These are phyloP conservation scores for Nakazawaea siamensis DNA, from an alignment of 805 yeast species.

Conservation along the genomic window DNA sequence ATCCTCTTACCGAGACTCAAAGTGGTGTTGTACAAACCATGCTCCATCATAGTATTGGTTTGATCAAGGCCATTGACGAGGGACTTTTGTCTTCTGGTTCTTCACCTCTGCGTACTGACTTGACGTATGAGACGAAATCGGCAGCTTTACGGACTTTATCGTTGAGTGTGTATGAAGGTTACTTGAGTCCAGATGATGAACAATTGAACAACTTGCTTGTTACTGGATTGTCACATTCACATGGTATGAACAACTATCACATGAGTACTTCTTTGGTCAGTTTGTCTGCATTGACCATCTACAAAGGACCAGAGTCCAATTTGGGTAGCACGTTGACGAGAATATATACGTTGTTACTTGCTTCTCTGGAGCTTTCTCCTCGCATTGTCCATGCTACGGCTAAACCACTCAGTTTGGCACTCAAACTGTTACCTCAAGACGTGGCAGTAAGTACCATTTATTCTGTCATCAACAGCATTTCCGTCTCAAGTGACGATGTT, in stretches of 20 bases:
- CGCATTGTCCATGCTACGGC: constrained; percentile 46
- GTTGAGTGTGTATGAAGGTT: constrained; percentile 5
- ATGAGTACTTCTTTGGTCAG: constrained; percentile 6
- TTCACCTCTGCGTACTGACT: constrained; percentile 34
- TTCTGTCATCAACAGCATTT: constrained; percentile 65
- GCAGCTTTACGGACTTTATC: constrained; percentile 48
- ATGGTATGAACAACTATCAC: constrained; percentile 6
- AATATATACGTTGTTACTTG: constrained; percentile 42
- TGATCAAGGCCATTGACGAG: constrained; percentile 38
- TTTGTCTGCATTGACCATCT: constrained; percentile 5
- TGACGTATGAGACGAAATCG: constrained; percentile 48
- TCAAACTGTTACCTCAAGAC: constrained; percentile 68
- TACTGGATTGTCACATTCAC: constrained; percentile 6
- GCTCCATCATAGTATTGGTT: constrained; percentile 20
- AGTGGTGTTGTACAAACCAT: constrained; percentile 5
- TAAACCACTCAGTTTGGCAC: constrained; percentile 52
- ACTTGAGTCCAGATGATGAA: constrained; percentile 3
- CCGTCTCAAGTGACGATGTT: constrained; percentile 35
- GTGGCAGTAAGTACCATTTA: constrained; percentile 78
- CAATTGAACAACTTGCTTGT: constrained; percentile 1
- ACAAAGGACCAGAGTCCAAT: constrained; percentile 4
- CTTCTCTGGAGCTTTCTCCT: constrained; percentile 41
- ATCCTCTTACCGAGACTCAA: neutral
- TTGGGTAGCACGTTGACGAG: constrained; percentile 5
- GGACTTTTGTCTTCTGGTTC: constrained; percentile 53